Conservation (phyloP, 2,329 filamentous ascomycete species). For the Sporothrix brasiliensis region DNA sequence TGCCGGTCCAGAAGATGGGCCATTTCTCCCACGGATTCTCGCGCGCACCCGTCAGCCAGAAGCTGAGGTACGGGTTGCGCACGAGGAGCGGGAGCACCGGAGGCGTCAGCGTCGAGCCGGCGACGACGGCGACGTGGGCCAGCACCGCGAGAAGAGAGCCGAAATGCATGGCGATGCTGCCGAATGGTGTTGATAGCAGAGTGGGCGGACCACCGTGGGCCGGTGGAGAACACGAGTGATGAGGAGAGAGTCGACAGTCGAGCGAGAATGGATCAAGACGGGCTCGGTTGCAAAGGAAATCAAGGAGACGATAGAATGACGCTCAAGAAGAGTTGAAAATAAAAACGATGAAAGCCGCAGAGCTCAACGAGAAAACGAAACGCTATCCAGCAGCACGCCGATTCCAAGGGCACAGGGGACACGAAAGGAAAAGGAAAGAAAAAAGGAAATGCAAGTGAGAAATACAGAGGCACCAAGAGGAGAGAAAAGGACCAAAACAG, state of each 20-base stretch:
- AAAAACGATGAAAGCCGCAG: slow-evolving; percentile 15
- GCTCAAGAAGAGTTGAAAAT: background rate
- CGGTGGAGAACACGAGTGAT: slow-evolving; percentile 11
- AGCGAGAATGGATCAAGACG: background rate
- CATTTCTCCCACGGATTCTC: slow-evolving; percentile 77
- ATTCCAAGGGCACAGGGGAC: background rate
- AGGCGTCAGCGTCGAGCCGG: slow-evolving; percentile 58
- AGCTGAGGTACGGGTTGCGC: slow-evolving; percentile 62
- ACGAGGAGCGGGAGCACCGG: slow-evolving; percentile 61
- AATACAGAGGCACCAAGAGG: background rate
- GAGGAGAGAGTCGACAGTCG: background rate
- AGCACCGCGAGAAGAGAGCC: slow-evolving; percentile 29
- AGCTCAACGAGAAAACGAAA: slow-evolving; percentile 5
- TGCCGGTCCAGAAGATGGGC: slow-evolving; percentile 64
- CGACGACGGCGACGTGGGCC: slow-evolving; percentile 42
- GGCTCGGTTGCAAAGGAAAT: background rate
- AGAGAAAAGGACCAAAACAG: slow-evolving; percentile 11
- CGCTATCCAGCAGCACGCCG: slow-evolving; percentile 26
- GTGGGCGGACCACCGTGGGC: background rate
- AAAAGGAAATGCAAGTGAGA: background rate
- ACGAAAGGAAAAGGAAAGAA: background rate
- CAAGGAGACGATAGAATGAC: background rate
- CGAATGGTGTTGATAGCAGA: too few relatives aligned
- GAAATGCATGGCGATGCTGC: slow-evolving; percentile 30
- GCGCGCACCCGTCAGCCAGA: slow-evolving; percentile 67